These are phyloP conservation scores for Mycena floridula DNA, from an alignment of 768 basidiomycete species.

Conservation along the genomic window DNA sequence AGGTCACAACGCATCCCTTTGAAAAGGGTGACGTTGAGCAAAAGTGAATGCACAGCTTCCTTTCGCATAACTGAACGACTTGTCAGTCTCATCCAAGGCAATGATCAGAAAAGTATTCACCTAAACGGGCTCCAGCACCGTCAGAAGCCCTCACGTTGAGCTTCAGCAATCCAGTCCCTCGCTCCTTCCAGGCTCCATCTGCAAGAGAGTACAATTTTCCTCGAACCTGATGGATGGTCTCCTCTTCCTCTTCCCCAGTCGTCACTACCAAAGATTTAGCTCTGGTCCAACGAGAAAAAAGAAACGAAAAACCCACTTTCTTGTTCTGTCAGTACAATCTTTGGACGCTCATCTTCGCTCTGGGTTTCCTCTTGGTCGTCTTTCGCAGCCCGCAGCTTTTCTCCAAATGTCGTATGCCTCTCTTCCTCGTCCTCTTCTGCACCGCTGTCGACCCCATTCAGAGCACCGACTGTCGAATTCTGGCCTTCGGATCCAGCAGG, in stretches of 20 bases:
- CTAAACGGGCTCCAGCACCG: conserved; percentile 62
- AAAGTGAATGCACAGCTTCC: conserved; percentile 70
- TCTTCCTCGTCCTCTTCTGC: conserved; percentile 46
- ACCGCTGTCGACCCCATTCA: conserved; percentile 29
- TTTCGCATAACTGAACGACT: conserved; percentile 76
- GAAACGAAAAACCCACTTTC: conserved; percentile 40
- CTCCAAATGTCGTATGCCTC: conserved; percentile 46
- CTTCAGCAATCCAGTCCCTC: conserved; percentile 65
- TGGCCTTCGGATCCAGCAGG: conserved; percentile 41
- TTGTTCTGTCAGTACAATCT: conserved; percentile 56
- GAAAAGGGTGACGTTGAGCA: conserved; percentile 74
- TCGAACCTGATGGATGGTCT: conserved; percentile 68
- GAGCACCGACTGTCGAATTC: conserved; percentile 16
- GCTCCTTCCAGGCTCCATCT: conserved; percentile 67
- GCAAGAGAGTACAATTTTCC: conserved; percentile 68
- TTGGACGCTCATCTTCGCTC: conserved; percentile 42
- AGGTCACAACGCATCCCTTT: conserved; percentile 68
- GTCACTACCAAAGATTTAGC: conserved; percentile 45
- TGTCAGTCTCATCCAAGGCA: too few relatives aligned
- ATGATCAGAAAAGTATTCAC: conserved; percentile 37
- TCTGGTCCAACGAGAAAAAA: conserved; percentile 1
- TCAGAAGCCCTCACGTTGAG: conserved; percentile 62
- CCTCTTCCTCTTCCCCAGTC: conserved; percentile 81
- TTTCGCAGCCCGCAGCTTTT: conserved; percentile 56
- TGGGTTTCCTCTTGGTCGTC: conserved; percentile 45